Percentiles rank a stretch among this genome's conserved stretches.
Conservation (phyloP, 352 stramenopile species). For the Blastocystis sp. region DNA sequence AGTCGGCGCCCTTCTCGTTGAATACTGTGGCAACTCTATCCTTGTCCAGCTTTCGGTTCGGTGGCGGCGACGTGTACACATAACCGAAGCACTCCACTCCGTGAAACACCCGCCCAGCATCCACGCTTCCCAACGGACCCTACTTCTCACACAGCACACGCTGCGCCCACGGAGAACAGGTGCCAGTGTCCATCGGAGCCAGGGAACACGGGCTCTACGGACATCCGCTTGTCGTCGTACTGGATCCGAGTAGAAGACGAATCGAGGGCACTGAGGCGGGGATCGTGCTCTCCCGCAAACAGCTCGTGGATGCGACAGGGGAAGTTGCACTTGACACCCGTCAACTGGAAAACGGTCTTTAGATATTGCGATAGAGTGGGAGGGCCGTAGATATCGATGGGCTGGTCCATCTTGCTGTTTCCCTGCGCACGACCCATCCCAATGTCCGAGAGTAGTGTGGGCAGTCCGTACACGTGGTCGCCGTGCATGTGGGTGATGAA, state of each 20-base stretch:
- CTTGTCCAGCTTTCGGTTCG: too few relatives aligned
- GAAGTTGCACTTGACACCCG: constrained; percentile 73
- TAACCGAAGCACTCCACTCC: constrained; percentile 62
- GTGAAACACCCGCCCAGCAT: constrained; percentile 19
- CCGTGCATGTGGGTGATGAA: constrained; percentile 81
- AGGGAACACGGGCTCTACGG: constrained; percentile 38
- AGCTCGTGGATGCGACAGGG: constrained; percentile 56
- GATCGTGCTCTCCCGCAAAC: constrained; percentile 72
- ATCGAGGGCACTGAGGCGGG: constrained; percentile 74
- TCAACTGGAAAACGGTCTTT: constrained; percentile 74
- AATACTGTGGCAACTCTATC: too few relatives aligned
- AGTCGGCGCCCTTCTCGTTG: not conserved
- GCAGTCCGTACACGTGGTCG: constrained; percentile 78
- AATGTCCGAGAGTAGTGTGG: constrained; percentile 67
- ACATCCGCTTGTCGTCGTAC: constrained; percentile 20
- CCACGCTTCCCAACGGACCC: constrained; percentile 38
- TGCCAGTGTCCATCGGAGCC: constrained; percentile 55
- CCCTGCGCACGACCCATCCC: constrained; percentile 72
- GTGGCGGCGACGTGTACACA: not conserved
- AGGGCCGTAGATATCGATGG: constrained; percentile 74
- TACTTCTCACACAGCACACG: not conserved
- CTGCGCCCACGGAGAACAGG: not conserved
- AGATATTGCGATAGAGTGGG: constrained; percentile 77
- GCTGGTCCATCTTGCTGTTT: constrained; percentile 19
- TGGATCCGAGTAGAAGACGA: constrained; percentile 6